Evolutionary conservation across 495 filamentous ascomycete species (phyloP).

Genomic region (Annulohypoxylon moriforme): DNA sequence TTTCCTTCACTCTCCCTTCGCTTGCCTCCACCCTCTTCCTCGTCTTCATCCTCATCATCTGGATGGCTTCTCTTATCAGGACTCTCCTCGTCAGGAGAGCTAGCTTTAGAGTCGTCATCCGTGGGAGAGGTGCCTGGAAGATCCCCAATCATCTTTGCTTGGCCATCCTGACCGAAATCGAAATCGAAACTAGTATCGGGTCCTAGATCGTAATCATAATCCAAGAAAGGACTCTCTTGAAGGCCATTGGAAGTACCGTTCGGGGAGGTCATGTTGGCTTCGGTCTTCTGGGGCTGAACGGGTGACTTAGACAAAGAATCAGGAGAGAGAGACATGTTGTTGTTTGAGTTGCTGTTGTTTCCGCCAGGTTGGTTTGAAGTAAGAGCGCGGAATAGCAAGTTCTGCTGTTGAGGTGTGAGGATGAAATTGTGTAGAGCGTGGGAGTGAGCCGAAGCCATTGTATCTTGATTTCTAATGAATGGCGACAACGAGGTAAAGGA

Average conservation of each 20-base stretch:
- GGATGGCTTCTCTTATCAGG: slow-evolving; percentile 86
- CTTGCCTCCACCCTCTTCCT: slow-evolving; percentile 73
- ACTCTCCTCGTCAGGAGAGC: slow-evolving; percentile 72
- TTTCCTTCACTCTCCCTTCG: slow-evolving; percentile 81
- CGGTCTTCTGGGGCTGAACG: slow-evolving; percentile 47
- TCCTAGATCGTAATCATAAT: slow-evolving; percentile 75
- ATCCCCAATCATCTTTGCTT: slow-evolving; percentile 79
- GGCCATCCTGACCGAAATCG: slow-evolving; percentile 76
- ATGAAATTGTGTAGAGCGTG: slow-evolving; percentile 57
- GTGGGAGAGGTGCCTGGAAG: slow-evolving; percentile 66
- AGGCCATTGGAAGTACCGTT: slow-evolving; percentile 55
- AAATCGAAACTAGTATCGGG: slow-evolving; percentile 65
- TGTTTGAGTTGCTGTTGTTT: slow-evolving; percentile 47
- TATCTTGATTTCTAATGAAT: slow-evolving; percentile 53
- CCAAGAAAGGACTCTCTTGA: slow-evolving; percentile 84
- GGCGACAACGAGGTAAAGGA: neutral
- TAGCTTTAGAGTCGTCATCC: slow-evolving; percentile 57
- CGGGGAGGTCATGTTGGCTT: neutral
- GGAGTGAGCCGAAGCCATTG: slow-evolving; percentile 57
- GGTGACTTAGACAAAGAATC: slow-evolving; percentile 67
- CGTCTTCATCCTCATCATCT: slow-evolving; percentile 73
- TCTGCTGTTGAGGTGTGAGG: slow-evolving; percentile 87
- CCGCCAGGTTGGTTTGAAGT: slow-evolving; percentile 72
- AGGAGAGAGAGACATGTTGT: slow-evolving; percentile 61
- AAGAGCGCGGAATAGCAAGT: slow-evolving; percentile 86